phyloP scores from a whole-genome alignment of 352 stramenopile genomes.

The Aphanomyces cochlioides region DNA sequence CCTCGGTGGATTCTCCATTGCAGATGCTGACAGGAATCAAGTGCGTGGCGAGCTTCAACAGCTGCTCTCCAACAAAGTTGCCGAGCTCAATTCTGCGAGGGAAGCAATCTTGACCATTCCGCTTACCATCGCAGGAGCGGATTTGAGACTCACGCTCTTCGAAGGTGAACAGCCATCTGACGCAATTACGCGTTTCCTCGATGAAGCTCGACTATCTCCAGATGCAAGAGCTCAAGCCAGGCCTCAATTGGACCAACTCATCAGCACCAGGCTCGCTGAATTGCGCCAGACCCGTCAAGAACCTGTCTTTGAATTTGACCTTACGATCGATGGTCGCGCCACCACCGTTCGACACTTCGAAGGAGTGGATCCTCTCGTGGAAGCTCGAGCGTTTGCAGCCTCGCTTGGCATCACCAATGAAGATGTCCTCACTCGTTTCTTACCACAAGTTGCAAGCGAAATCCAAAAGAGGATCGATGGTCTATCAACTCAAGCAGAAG shows the following conservation, averaged over 20 bases:
- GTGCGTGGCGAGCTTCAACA: not conserved
- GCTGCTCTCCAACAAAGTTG: constrained; percentile 9
- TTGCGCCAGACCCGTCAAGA: not conserved
- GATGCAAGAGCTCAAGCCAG: constrained; percentile 61
- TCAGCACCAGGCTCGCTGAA: constrained; percentile 27
- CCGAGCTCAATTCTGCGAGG: constrained; percentile 15
- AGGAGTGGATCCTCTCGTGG: constrained; percentile 48
- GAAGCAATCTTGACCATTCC: constrained; percentile 49
- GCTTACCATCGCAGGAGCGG: constrained; percentile 50
- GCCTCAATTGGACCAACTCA: constrained; percentile 51
- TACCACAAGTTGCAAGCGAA: constrained; percentile 55
- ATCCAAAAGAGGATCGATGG: constrained; percentile 51
- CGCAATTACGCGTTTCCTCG: constrained; percentile 65
- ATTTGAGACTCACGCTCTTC: constrained; percentile 53
- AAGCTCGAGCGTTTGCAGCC: constrained; percentile 51
- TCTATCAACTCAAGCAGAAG: not conserved
- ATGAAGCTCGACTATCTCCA: constrained; percentile 49
- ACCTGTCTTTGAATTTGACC: not conserved
- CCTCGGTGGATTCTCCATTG: not conserved
- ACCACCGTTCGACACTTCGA: constrained; percentile 54
- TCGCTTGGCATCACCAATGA: constrained; percentile 45
- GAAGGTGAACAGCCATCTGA: constrained; percentile 53
- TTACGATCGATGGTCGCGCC: not conserved
- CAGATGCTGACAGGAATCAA: not conserved
- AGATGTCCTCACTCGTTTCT: constrained; percentile 49